Base-by-base conservation (phyloP, 2,329 filamentous ascomycete genomes). In the Aspergillus brasiliensis region DNA sequence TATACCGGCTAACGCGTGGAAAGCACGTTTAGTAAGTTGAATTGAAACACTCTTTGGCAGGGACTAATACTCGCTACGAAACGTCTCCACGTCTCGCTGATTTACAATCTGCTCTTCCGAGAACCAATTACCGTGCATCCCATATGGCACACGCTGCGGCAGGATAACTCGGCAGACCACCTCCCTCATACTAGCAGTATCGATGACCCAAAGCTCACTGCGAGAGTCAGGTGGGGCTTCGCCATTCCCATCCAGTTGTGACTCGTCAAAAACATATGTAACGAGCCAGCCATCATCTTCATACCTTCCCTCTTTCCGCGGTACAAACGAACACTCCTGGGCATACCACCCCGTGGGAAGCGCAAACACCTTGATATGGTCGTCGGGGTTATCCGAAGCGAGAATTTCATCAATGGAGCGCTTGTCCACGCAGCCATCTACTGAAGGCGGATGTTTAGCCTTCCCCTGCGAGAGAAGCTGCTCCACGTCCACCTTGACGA, bases 281-380 rank as follows among this genome's bases (percentile, higher is more conserved):
- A 91, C 75, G 0, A 91, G 75, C 74, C 83, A 91, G 0, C 89
- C 88, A 63, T 88, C 86, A 65, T 91, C 88, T 69, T 91, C 89
- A 0, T 65, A 70, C 0, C 47, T 59, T 0, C 76, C 72, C 10
- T 73, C 65, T 1, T 64, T 47, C 1, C 82, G 74, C 3, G 86
- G 77, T 4, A 91, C 82, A 61, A 91, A 91, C 0, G 85, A 82
- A 1, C 87, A 83, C 71, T 91, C 88, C 68, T 91, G 88, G 0
- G 86, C 86, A 61, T 81, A 91, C 78, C 84, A 86, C 0, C 83
- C 83, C 0, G 73, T 66, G 0, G 88, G 88, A 69, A 90, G 81
- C 15, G 73, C 74, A 72, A 91, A 91, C 8, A 86, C 78, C 65
- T 82, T 80, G 65, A 91, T 86, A 0, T 86, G 80, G 61, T 89